A percentile compares a stretch with the other conserved stretches of the same genome.
phyloP scores from a whole-genome alignment of 2,329 filamentous ascomycete species.

The Thermothelomyces thermophilus region DNA sequence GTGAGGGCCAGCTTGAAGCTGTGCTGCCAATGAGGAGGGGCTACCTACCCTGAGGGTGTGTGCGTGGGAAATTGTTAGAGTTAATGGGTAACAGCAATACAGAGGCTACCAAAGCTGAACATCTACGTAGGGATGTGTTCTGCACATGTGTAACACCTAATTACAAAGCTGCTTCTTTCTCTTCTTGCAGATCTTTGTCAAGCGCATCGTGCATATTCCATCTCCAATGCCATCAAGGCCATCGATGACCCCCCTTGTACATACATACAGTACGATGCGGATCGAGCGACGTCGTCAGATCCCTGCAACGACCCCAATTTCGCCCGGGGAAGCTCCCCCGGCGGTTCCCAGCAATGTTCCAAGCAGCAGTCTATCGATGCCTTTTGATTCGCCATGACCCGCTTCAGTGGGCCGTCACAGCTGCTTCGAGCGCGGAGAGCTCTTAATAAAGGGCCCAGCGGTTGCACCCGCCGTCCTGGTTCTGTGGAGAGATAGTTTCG shows the following conservation, averaged over 20 bases:
- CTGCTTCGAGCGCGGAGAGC: constrained; percentile 4
- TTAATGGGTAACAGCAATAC: too few relatives aligned
- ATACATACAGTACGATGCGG: too few relatives aligned
- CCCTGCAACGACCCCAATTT: constrained; percentile 10
- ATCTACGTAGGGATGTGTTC: too few relatives aligned
- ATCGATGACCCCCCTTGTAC: too few relatives aligned
- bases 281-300: constrained; percentile 15
- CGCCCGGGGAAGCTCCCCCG: constrained; percentile 17
- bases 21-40: background rate
- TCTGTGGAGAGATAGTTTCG: constrained; percentile 15
- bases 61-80: too few relatives aligned
- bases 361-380: background rate
- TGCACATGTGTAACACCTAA: too few relatives aligned
- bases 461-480: background rate
- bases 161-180: too few relatives aligned
- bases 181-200: too few relatives aligned
- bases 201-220: too few relatives aligned
- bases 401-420: background rate
- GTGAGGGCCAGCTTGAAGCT: constrained; percentile 11
- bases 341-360: constrained; percentile 1
- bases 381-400: constrained; percentile 7
- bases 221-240: too few relatives aligned
- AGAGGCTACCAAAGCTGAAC: background rate
- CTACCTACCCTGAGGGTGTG: too few relatives aligned
- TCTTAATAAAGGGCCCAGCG: background rate